A percentile compares a stretch with the other conserved stretches of the same genome.
Evolutionary conservation across 495 filamentous ascomycete species (phyloP).

Genomic region (Aspergillus campestris): DNA sequence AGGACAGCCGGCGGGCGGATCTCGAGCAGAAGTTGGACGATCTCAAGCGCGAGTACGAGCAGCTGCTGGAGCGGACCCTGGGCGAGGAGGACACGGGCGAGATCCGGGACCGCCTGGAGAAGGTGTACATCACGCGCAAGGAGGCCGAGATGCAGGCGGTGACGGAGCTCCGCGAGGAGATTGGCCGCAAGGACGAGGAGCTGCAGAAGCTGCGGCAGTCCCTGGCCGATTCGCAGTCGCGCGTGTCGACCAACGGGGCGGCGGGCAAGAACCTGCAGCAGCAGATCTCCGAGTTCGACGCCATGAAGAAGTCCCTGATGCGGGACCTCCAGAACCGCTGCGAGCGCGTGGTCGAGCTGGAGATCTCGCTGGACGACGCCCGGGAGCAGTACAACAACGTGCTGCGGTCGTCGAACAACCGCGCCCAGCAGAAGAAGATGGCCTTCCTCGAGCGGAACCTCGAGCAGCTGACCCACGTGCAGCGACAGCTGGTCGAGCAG

Average conservation of each 20-base stretch:
- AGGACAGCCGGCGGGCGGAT: constrained; percentile 56
- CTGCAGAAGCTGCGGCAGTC: constrained; percentile 64
- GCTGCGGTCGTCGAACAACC: constrained; percentile 88
- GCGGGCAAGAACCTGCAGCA: constrained; percentile 94
- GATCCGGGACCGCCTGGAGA: constrained; percentile 67
- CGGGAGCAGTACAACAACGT: constrained; percentile 99
- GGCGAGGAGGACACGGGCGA: constrained; percentile 71
- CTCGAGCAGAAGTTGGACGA: constrained; percentile 64
- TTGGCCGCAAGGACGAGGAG: constrained; percentile 64
- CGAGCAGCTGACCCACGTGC: constrained; percentile 93
- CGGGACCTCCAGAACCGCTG: constrained; percentile 96
- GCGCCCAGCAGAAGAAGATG: constrained; percentile 99
- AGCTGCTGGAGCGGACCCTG: constrained; percentile 70
- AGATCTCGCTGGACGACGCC: constrained; percentile 93
- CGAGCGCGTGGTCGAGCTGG: constrained; percentile 93
- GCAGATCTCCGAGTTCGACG: constrained; percentile 95
- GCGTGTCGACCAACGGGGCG: constrained; percentile 52
- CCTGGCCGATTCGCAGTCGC: constrained; percentile 65
- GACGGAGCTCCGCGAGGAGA: constrained; percentile 64
- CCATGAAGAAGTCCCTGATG: constrained; percentile 99
- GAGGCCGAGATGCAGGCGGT: constrained; percentile 60
- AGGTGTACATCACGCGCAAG: constrained; percentile 64
- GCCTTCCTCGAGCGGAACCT: constrained; percentile 97
- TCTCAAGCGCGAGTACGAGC: constrained; percentile 74
- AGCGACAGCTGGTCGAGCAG: constrained; percentile 95